Conservation (phyloP, 73 alveolate species). For the Paramecium caudatum region DNA sequence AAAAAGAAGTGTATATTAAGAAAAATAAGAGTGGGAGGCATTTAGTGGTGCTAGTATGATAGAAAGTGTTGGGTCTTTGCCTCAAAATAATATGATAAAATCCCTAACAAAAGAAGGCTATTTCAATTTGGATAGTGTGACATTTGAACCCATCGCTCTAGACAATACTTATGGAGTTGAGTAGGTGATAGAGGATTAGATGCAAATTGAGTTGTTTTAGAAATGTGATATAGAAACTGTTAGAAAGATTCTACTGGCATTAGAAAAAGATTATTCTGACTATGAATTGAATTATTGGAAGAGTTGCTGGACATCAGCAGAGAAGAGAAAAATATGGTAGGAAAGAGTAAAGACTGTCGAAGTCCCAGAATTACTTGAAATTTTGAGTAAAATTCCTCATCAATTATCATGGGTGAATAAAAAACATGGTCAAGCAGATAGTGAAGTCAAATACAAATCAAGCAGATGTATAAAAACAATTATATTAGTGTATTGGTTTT, state of each 20-base stretch:
- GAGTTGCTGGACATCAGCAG: slow-evolving; percentile 68
- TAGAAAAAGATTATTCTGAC: slow-evolving; percentile 56
- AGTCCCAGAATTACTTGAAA: background rate
- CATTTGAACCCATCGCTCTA: slow-evolving; percentile 9
- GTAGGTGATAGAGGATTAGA: background rate
- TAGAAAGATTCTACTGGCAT: background rate
- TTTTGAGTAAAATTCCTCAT: slow-evolving; percentile 46
- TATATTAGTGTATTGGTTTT: slow-evolving; percentile 62
- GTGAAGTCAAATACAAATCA: slow-evolving; percentile 27
- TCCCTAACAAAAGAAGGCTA: slow-evolving; percentile 17
- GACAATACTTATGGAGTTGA: slow-evolving; percentile 36
- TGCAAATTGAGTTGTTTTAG: slow-evolving; percentile 28
- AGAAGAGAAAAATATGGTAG: slow-evolving; percentile 54
- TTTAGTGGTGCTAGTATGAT: slow-evolving; percentile 12
- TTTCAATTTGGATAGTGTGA: background rate
- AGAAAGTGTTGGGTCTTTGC: background rate
- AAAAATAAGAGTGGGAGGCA: background rate
- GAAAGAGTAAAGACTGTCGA: slow-evolving; percentile 42
- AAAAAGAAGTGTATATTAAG: slow-evolving; percentile 1
- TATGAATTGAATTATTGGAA: slow-evolving; percentile 66
- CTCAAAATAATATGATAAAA: too few species aligned
- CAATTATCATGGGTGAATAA: slow-evolving; percentile 54
- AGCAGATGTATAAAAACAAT: slow-evolving; percentile 46
- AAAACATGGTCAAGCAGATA: slow-evolving; percentile 53
- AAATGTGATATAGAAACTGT: slow-evolving; percentile 4